A percentile compares a stretch with the other conserved stretches of the same genome.
phyloP scores from a whole-genome alignment of 2,329 filamentous ascomycete genomes.

The Alternaria sp. region DNA sequence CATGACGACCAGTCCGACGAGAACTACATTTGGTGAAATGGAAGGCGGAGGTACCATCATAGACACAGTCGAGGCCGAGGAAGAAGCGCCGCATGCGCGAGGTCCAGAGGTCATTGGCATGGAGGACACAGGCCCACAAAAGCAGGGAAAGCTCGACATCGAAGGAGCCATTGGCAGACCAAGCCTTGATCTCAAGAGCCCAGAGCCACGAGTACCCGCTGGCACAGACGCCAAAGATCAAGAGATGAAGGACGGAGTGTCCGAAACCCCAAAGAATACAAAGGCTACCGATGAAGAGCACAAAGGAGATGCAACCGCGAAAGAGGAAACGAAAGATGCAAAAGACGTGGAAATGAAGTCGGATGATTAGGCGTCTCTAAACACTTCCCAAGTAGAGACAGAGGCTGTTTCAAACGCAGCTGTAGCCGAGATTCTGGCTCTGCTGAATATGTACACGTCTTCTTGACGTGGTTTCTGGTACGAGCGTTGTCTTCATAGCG shows the following conservation, averaged over 20 bases:
- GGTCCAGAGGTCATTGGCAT: slow-evolving; percentile 87
- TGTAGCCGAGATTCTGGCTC: neutral
- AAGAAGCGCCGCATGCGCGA: slow-evolving; percentile 76
- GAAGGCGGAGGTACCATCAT: slow-evolving; percentile 44
- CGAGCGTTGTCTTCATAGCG: no score
- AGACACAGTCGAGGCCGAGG: slow-evolving; percentile 56
- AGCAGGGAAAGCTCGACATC: slow-evolving; percentile 60
- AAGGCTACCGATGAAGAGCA: neutral
- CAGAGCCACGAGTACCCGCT: slow-evolving; percentile 21
- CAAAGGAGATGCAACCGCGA: slow-evolving; percentile 1
- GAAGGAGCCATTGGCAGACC: slow-evolving; percentile 50
- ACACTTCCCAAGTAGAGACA: neutral
- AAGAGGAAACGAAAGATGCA: slow-evolving; percentile 5
- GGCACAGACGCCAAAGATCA: slow-evolving; percentile 29
- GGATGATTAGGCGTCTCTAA: slow-evolving; percentile 16
- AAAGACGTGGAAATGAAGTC: slow-evolving; percentile 24
- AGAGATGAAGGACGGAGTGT: slow-evolving; percentile 30
- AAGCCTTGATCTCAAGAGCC: slow-evolving; percentile 44
- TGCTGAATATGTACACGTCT: neutral
- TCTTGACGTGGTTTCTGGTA: neutral
- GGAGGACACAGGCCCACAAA: slow-evolving; percentile 83
- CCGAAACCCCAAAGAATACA: neutral
- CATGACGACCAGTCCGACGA: slow-evolving; percentile 38
- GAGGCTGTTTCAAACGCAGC: neutral
- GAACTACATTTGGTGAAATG: slow-evolving; percentile 38